These are phyloP conservation scores for Pestalotiopsis sp. DNA, from an alignment of 2,329 filamentous ascomycete species.

Conservation along the genomic window DNA sequence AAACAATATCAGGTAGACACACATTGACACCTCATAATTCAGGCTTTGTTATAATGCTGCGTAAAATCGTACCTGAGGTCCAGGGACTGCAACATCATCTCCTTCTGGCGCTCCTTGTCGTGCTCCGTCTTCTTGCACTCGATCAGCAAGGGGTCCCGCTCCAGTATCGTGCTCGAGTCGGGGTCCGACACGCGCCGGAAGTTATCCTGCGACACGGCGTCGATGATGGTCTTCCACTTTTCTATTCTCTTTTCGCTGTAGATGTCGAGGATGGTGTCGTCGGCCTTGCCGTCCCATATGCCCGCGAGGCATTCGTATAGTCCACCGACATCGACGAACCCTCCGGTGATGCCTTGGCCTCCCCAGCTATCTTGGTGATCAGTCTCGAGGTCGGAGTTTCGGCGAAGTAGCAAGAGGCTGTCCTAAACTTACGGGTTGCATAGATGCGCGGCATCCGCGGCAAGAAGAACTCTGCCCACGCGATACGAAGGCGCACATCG, in stretches of 20 bases:
- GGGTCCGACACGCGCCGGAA: conserved; percentile 44
- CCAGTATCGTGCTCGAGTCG: conserved; percentile 41
- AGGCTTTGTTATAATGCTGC: conserved; percentile 40
- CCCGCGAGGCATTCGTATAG: conserved; percentile 61
- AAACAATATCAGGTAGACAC: too few species aligned
- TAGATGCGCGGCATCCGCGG: conserved; percentile 63
- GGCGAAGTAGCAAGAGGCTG: too few species aligned
- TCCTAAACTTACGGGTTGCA: conserved; percentile 43
- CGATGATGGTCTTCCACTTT: conserved; percentile 47
- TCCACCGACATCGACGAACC: conserved; percentile 65
- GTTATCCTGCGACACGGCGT: conserved; percentile 46
- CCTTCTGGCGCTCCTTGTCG: conserved; percentile 34
- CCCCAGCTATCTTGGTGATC: conserved; percentile 40
- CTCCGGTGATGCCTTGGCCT: conserved; percentile 65
- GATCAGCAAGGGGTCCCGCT: conserved; percentile 43
- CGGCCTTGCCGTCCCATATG: conserved; percentile 45
- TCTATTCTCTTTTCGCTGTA: conserved; percentile 49
- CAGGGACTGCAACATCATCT: conserved; percentile 38
- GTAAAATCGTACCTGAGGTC: conserved; percentile 47
- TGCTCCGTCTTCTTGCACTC: conserved; percentile 37
- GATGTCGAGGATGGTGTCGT: conserved; percentile 45
- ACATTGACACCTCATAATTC: background rate
- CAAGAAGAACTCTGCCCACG: conserved; percentile 59
- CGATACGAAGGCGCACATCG: conserved; percentile 59
- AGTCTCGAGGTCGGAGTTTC: too few species aligned